A percentile compares a stretch with the other conserved stretches of the same genome.
Conservation (phyloP, 768 basidiomycete genomes). For the Leucogyrophana mollusca region DNA sequence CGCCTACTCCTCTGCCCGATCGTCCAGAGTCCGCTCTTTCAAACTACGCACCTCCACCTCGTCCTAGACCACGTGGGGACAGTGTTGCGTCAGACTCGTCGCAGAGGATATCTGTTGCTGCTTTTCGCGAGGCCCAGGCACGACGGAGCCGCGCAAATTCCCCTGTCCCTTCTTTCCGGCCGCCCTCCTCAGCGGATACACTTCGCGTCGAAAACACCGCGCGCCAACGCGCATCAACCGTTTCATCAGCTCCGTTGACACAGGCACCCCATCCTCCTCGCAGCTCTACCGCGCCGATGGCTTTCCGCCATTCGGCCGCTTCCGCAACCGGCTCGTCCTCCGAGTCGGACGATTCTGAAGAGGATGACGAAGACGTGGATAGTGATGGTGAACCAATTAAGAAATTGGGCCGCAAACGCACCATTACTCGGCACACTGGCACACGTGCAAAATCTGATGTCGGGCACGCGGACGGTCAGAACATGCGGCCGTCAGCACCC, state of each 20-base stretch:
- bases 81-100: conserved; percentile 64
- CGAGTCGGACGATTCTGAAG: conserved; percentile 34
- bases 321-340: conserved; percentile 23
- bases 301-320: not conserved
- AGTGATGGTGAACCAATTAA: conserved; percentile 32
- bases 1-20: conserved; percentile 27
- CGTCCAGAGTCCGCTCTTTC: conserved; percentile 24
- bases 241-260: conserved; percentile 19
- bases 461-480: conserved; percentile 11
- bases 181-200: conserved; percentile 32
- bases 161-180: conserved; percentile 51
- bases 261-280: conserved; percentile 17
- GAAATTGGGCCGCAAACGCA: conserved; percentile 32
- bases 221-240: conserved; percentile 28
- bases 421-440: conserved; percentile 26
- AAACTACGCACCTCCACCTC: conserved; percentile 31
- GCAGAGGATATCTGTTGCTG: conserved; percentile 77
- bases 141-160: conserved; percentile 61
- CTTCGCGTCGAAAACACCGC: conserved; percentile 23
- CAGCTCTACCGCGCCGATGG: conserved; percentile 6
- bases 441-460: conserved; percentile 15
- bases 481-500: not conserved
- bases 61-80: conserved; percentile 52
- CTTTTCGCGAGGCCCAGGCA: conserved; percentile 77
- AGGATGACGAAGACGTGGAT: conserved; percentile 35